Evolutionary conservation across 495 filamentous ascomycete genomes (phyloP).

Genomic region (Darksidea phi): DNA sequence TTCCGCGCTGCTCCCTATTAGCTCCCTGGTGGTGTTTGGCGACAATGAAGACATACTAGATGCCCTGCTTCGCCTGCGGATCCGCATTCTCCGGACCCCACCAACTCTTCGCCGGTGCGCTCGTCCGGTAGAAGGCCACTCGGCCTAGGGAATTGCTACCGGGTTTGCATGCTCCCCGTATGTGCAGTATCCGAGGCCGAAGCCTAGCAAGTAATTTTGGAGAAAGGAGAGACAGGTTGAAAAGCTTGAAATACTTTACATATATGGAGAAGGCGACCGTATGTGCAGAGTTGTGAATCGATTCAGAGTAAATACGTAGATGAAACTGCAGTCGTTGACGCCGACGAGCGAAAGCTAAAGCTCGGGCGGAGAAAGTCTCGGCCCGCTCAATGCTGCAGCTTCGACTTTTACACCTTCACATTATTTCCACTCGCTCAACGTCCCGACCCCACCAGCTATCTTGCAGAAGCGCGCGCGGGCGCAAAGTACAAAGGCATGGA

Average conservation of each 20-base stretch:
- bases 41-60: conserved; percentile 3
- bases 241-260: conserved; percentile 7
- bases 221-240: conserved; percentile 37
- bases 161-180: conserved; percentile 20
- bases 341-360: not conserved
- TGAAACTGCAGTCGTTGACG: conserved; percentile 1
- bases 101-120: conserved; percentile 10
- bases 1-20: not conserved
- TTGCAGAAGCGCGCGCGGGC: not conserved
- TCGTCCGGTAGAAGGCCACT: conserved; percentile 30
- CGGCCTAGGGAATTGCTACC: conserved; percentile 36
- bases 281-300: not conserved
- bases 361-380: not conserved
- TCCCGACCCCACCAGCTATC: not conserved
- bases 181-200: conserved; percentile 37
- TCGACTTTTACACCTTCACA: not conserved
- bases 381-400: not conserved
- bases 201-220: conserved; percentile 32
- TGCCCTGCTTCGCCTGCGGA: conserved; percentile 11
- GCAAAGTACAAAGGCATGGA: conserved; percentile 8
- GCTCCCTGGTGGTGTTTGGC: not conserved
- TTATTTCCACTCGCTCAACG: not conserved
- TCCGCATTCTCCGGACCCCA: conserved; percentile 7
- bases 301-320: not conserved
- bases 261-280: not conserved